Percentiles rank a stretch among this genome's conserved stretches.
Evolutionary conservation across 192 early-diverging fungal species (phyloP).

Genomic region (Umbelopsis sp.): DNA sequence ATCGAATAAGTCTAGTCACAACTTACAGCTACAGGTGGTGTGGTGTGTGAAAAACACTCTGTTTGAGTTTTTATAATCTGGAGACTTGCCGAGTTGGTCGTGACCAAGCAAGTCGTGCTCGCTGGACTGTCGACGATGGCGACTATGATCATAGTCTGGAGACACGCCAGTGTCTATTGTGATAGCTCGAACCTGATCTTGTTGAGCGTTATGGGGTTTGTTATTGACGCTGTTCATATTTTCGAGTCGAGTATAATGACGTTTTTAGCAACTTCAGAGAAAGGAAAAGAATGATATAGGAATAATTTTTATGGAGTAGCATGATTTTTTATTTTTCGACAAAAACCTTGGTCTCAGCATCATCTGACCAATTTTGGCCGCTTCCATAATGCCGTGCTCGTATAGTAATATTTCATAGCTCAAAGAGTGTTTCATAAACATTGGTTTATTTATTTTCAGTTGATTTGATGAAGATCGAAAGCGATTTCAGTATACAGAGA

Average conservation of each 20-base stretch:
- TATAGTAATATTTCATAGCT: no score
- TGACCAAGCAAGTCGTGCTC: not conserved
- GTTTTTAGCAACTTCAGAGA: not conserved
- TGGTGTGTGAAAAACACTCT: conserved; percentile 14
- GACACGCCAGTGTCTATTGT: not conserved
- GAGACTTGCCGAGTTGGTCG: conserved; percentile 10
- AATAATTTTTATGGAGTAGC: not conserved
- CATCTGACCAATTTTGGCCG: no score
- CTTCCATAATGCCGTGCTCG: no score
- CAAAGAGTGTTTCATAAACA: no score
- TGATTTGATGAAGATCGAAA: no score
- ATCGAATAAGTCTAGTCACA: not conserved
- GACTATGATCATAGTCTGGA: conserved; percentile 16
- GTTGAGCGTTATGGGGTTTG: not conserved
- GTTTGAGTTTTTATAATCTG: conserved; percentile 13
- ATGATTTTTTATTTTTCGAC: no score
- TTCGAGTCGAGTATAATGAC: not conserved
- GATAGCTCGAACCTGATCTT: conserved; percentile 10
- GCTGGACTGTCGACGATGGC: not conserved
- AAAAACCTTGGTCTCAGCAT: not conserved
- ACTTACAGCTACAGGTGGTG: conserved; percentile 13
- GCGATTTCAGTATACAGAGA: no score
- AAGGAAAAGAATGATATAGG: not conserved
- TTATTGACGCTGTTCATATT: conserved; percentile 1
- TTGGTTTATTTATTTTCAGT: no score